Conservation (phyloP, 2,329 filamentous ascomycete genomes). For the Mycosphaerella sp. region DNA sequence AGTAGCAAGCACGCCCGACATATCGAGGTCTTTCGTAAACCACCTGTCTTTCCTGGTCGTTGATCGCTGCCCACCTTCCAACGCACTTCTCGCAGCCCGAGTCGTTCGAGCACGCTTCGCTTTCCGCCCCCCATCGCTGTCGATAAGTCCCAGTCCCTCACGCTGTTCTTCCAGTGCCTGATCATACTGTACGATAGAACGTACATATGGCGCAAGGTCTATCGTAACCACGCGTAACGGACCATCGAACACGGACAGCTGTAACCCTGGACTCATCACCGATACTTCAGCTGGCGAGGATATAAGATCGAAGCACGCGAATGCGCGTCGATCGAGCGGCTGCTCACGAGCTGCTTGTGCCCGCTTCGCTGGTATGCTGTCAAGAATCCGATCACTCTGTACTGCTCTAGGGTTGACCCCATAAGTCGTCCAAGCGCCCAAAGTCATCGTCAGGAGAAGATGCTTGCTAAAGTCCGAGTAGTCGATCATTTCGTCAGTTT, state of each 20-base stretch:
- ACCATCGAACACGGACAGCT: constrained; percentile 71
- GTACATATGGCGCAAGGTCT: constrained; percentile 87
- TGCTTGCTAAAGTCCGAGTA: constrained; percentile 38
- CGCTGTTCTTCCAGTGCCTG: constrained; percentile 63
- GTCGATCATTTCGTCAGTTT: constrained; percentile 46
- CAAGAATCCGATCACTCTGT: constrained; percentile 6
- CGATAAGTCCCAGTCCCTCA: constrained; percentile 54
- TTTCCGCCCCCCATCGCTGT: constrained; percentile 49
- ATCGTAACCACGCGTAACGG: constrained; percentile 58
- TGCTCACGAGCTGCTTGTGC: neutral
- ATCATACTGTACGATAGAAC: constrained; percentile 75
- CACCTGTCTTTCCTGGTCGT: constrained; percentile 65
- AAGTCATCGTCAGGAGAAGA: constrained; percentile 30
- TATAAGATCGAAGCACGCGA: constrained; percentile 50
- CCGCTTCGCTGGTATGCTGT: constrained; percentile 6
- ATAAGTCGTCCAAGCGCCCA: constrained; percentile 17
- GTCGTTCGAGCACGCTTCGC: constrained; percentile 63
- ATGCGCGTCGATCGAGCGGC: constrained; percentile 35
- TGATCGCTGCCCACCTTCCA: constrained; percentile 60
- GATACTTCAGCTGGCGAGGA: constrained; percentile 36
- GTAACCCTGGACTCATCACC: constrained; percentile 37
- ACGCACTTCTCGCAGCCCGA: constrained; percentile 65
- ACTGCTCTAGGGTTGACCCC: constrained; percentile 3
- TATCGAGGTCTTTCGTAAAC: constrained; percentile 59
- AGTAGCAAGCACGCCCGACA: constrained; percentile 59